Conservation (phyloP, 2,329 filamentous ascomycete genomes). For the Diaporthe ilicicola region DNA sequence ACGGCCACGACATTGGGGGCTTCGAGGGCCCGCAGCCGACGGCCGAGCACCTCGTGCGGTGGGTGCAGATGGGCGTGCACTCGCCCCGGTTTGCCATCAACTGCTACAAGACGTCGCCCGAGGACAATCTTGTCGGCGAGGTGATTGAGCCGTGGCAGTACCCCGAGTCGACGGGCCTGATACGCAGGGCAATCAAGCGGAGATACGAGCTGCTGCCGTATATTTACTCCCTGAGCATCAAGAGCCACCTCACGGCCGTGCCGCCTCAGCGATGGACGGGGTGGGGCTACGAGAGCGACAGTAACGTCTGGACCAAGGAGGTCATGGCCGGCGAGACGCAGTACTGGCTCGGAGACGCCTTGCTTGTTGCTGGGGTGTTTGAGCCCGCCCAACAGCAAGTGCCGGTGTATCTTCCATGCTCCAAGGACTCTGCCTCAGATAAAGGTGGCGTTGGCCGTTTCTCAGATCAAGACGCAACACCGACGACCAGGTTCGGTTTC, state of each 20-base stretch:
- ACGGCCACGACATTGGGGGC: slow-evolving; percentile 78
- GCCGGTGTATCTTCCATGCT: slow-evolving; percentile 65
- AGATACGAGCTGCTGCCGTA: slow-evolving; percentile 78
- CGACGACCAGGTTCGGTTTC: background rate
- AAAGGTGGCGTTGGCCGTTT: background rate
- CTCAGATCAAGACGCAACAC: background rate
- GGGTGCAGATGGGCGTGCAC: slow-evolving; percentile 77
- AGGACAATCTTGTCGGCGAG: slow-evolving; percentile 73
- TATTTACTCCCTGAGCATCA: slow-evolving; percentile 71
- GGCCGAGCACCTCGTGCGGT: slow-evolving; percentile 75
- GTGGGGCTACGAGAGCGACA: slow-evolving; percentile 75
- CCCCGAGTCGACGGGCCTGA: slow-evolving; percentile 68
- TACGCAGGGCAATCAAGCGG: slow-evolving; percentile 73
- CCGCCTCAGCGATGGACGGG: slow-evolving; percentile 78
- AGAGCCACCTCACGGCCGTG: slow-evolving; percentile 66
- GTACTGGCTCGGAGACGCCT: slow-evolving; percentile 75
- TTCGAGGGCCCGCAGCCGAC: slow-evolving; percentile 78
- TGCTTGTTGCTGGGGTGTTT: slow-evolving; percentile 75
- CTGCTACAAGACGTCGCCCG: slow-evolving; percentile 76
- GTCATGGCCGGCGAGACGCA: slow-evolving; percentile 73
- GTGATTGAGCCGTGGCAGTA: slow-evolving; percentile 86
- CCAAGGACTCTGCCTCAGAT: background rate
- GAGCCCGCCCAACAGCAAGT: slow-evolving; percentile 63
- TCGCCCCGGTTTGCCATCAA: slow-evolving; percentile 79
- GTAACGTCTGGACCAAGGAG: slow-evolving; percentile 69